These are phyloP conservation scores for Heritiera littoralis DNA, from an alignment of 345 rosid genomes.

Conservation along the genomic window DNA sequence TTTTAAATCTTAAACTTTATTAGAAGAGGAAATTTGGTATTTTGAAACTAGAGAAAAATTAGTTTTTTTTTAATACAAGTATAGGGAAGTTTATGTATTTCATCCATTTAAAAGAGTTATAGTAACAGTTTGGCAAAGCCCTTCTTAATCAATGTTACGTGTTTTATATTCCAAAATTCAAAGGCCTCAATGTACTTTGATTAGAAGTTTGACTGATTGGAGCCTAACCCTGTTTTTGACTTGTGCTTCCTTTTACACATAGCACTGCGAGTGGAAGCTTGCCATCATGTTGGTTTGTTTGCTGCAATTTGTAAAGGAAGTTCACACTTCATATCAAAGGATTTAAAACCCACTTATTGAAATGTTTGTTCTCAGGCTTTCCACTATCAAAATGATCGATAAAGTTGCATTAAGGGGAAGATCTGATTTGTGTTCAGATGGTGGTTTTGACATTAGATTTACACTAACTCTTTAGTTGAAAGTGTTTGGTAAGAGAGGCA, in stretches of 20 bases:
- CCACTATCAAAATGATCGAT: background rate
- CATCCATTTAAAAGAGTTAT: no score
- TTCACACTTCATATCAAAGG: constrained; percentile 7
- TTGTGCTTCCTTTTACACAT: background rate
- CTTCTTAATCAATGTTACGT: background rate
- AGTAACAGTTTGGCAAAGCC: background rate
- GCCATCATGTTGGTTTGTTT: background rate
- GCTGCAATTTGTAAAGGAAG: background rate
- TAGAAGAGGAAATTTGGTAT: no score
- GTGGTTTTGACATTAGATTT: background rate
- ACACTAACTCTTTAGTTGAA: constrained; percentile 1
- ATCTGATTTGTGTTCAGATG: background rate
- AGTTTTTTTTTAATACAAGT: no score
- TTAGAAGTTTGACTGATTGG: background rate
- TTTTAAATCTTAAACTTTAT: no score
- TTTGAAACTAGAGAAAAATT: no score
- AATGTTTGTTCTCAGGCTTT: background rate
- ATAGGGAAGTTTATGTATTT: no score
- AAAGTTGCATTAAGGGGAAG: background rate
- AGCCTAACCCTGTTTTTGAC: constrained; percentile 9
- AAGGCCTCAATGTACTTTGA: background rate
- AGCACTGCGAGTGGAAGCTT: background rate
- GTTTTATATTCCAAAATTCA: no score
- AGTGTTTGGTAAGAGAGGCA: constrained; percentile 6
- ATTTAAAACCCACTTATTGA: background rate